Conservation (phyloP, 331 rosid species). For the Pyracantha coccinea region DNA sequence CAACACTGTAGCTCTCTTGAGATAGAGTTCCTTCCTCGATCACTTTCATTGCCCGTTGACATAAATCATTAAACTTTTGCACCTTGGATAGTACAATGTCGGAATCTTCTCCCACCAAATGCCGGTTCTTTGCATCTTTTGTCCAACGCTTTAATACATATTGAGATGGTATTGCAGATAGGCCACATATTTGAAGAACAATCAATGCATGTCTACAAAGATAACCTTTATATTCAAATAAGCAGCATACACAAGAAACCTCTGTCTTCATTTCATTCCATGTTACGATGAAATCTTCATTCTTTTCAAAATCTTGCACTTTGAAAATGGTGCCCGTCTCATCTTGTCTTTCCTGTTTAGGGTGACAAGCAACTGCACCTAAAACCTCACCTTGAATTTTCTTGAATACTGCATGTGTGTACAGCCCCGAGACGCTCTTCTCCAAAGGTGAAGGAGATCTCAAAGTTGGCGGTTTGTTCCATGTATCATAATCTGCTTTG, state of each 20-base stretch:
- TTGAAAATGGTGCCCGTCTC: slow-evolving; percentile 37
- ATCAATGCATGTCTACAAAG: slow-evolving; percentile 92
- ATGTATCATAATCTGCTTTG: slow-evolving; percentile 86
- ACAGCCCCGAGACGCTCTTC: slow-evolving; percentile 70
- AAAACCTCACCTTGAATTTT: slow-evolving; percentile 86
- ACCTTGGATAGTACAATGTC: slow-evolving; percentile 53
- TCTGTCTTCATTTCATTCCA: slow-evolving; percentile 65
- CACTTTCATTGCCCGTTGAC: slow-evolving; percentile 68
- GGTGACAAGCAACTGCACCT: slow-evolving; percentile 94
- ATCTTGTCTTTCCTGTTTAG: slow-evolving; percentile 73
- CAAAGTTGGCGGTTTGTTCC: slow-evolving; percentile 63
- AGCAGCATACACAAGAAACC: slow-evolving; percentile 72
- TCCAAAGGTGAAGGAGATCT: slow-evolving; percentile 91
- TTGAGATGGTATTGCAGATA: slow-evolving; percentile 61
- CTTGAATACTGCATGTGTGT: slow-evolving; percentile 82
- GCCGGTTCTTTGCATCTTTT: slow-evolving; percentile 68
- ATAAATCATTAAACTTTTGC: slow-evolving; percentile 72
- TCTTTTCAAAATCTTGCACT: slow-evolving; percentile 76
- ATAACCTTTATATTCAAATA: slow-evolving; percentile 84
- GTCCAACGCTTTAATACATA: slow-evolving; percentile 92
- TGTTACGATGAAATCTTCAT: slow-evolving; percentile 55
- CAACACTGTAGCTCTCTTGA: slow-evolving; percentile 73
- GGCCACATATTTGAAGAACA: slow-evolving; percentile 81
- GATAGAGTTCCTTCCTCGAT: slow-evolving; percentile 83
- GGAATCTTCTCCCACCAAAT: slow-evolving; percentile 51